Evolutionary conservation across 306 rosid genomes (phyloP).

Genomic region (Ceratonia siliqua): DNA sequence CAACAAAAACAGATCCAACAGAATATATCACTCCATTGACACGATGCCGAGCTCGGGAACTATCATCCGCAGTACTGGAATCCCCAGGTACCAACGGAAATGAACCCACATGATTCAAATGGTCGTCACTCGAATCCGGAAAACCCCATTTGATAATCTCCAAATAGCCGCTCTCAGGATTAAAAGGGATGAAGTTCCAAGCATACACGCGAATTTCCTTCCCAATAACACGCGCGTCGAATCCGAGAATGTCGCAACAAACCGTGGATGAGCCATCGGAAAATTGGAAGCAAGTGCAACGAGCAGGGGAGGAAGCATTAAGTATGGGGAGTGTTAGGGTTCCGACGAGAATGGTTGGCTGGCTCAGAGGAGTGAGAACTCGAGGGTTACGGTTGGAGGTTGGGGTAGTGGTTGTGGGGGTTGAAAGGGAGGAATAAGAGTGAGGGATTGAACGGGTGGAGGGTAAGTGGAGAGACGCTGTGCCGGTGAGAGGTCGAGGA

Average conservation of each 20-base stretch:
- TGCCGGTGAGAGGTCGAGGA: conserved; percentile 57
- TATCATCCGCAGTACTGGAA: conserved; percentile 14
- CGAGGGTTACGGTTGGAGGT: conserved; percentile 3
- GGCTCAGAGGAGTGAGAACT: conserved; percentile 50
- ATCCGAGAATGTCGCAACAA: conserved; percentile 79
- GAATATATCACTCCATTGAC: conserved; percentile 60
- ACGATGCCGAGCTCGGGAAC: conserved; percentile 38
- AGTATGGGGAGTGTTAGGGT: conserved; percentile 51
- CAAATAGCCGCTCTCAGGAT: conserved; percentile 49
- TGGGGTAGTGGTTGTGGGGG: neutral
- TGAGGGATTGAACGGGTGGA: conserved; percentile 25
- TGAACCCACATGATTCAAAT: conserved; percentile 13
- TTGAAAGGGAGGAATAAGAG: conserved; percentile 26
- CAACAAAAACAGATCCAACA: conserved; percentile 55
- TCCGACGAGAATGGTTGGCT: conserved; percentile 58
- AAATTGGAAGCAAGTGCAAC: conserved; percentile 74
- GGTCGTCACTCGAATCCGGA: conserved; percentile 29
- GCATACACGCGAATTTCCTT: conserved; percentile 53
- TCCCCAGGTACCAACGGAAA: conserved; percentile 36
- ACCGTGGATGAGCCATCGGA: conserved; percentile 60
- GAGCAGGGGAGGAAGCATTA: conserved; percentile 6
- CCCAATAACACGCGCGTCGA: conserved; percentile 43
- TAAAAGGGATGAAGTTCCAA: conserved; percentile 83
- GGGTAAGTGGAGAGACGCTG: conserved; percentile 34
- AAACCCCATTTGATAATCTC: conserved; percentile 81